Base-by-base conservation (phyloP, 2,329 filamentous ascomycete genomes). In the Neofusicoccum sp. region DNA sequence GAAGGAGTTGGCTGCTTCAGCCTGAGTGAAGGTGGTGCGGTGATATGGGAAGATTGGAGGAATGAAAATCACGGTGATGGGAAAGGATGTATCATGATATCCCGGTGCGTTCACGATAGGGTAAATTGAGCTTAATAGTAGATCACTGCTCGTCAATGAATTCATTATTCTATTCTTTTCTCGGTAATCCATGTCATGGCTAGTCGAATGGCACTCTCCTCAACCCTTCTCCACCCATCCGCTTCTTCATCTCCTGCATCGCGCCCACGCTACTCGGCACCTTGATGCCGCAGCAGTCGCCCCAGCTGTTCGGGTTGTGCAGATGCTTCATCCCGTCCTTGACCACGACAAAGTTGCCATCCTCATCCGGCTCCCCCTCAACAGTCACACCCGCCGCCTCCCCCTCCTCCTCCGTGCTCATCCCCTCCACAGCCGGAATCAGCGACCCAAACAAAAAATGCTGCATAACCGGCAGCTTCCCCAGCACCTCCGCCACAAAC, bases 251-350 rank as follows among this genome's bases (percentile, higher is more conserved):
- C 77, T 96, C 93, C 67, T 92, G 88, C 12, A 91, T 91, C 0
- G 95, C 96, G 30, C 93, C 96, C 61, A 98, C 84, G 58, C 91
- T 93, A 71, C 93, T 96, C 0, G 95, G 96, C 14, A 99, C 95
- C 69, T 96, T 93, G 75, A 99, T 99, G 28, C 95, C 95, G 72
- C 95, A 99, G 75, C 95, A 99, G 74, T 99, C 95, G 4, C 93
- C 93, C 90, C 95, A 99, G 45, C 81, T 82, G 58, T 80, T 77
- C 20, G 69, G 83, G 54, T 88, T 84, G 75, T 95, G 89, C 63
- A 88, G 83, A 75, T 92, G 88, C 66, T 82, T 84, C 76, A 86
- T 84, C 30, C 85, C 86, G 65, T 86, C 84, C 61, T 84, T 82
- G 64, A 87, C 85, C 28, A 88, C 84, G 28, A 86, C 78, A n/a